Evolutionary conservation across 1,284 basidiomycete genomes (phyloP), one percentile per base, ranked within the genome.

Genomic region (Heterobasidion irregulare): DNA sequence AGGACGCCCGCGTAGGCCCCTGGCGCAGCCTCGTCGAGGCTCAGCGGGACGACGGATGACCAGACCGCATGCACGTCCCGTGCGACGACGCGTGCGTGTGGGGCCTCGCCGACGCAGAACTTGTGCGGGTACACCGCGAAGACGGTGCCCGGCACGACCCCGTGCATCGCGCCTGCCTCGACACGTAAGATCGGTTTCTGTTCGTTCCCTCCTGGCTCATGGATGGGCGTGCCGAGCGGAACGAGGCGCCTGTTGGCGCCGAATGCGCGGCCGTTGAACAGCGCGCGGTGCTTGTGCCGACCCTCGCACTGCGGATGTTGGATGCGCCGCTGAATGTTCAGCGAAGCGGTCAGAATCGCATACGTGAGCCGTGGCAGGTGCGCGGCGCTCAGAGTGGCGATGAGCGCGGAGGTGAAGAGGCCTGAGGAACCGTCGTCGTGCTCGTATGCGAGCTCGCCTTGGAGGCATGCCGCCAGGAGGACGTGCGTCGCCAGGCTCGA

Each of bases 221-320:
- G 41, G 16, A 41, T 50, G 32, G 47, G 19, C n/a, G 18, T 48
- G 18, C 32, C 56, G 35, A 50, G 7, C 15, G 34, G 49, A 8
- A 50, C 49, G n/a, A 34, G 35, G 26, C 49, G 12, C 8, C 49
- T 13, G 33, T 50, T 36, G 10, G 15, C 32, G 15, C 26, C 34
- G 15, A 36, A 16, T 12, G 49, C 49, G 33, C 49, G 15, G 26
- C 32, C 49, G 36, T 56, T 49, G 53, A 59, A 60, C 2, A 60
- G 6, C n/a, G 55, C n/a, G 6, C 57, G 16, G 16, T 55, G 36
- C 36, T 56, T 57, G 52, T 56, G 47, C 26, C 8, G 56, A 6
- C 59, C 59, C 38, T 60, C 59, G 46, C 59, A 60, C 34, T 60
- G 59, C 8, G 59, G 59, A 19, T 58, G 54, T 52, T 60, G 59